phyloP scores from a whole-genome alignment of 345 rosid genomes.

The Trapa incisa region DNA sequence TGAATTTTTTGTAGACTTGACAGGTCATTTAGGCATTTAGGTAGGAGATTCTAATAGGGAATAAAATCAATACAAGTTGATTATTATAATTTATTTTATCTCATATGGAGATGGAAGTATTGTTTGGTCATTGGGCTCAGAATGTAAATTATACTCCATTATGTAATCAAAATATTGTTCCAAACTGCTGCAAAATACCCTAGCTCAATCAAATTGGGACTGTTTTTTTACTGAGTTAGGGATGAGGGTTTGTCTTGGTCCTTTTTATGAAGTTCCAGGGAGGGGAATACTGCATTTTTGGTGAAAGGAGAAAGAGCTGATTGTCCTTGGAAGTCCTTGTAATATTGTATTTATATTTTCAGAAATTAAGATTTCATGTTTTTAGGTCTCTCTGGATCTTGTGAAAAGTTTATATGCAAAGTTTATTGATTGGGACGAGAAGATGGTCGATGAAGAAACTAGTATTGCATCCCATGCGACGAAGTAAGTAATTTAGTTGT shows the following conservation, averaged over 20 bases:
- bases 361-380: background rate
- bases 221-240: background rate
- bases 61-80: background rate
- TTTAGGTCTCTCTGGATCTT: constrained; percentile 89
- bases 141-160: background rate
- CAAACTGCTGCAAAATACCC: background rate
- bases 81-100: background rate
- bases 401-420: constrained; percentile 92
- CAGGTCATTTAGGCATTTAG: background rate
- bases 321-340: background rate
- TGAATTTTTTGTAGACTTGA: background rate
- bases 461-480: constrained; percentile 72
- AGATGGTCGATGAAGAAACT: constrained; percentile 83
- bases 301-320: background rate
- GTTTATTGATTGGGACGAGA: constrained; percentile 81
- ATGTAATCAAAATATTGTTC: background rate
- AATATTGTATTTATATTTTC: background rate
- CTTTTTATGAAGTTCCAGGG: too few relatives aligned
- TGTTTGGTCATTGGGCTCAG: background rate
- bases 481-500: constrained; percentile 49
- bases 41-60: background rate
- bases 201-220: background rate
- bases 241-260: background rate
- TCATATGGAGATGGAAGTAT: background rate
- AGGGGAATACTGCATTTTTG: background rate